Conservation (phyloP, 1,284 basidiomycete species). For the Malassezia yamatoensis region DNA sequence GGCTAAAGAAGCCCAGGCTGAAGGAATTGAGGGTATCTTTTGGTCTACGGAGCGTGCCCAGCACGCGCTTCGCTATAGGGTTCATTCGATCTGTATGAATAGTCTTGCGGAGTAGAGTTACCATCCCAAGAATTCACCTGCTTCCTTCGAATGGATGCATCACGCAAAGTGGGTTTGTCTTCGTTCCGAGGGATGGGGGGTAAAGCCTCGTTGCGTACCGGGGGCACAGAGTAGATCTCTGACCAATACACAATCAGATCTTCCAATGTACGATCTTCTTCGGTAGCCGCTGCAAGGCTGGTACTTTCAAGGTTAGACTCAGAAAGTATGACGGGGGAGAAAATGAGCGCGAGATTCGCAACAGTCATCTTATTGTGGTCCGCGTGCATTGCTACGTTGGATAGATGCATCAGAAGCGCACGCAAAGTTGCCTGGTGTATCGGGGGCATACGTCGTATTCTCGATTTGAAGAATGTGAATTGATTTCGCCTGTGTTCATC, state of each 20-base stretch:
- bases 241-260: constrained; percentile 36
- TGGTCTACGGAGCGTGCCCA: not conserved
- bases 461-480: constrained; percentile 38
- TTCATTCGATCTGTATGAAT: not conserved
- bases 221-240: constrained; percentile 23
- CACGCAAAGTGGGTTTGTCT: not conserved
- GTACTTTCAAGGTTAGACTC: constrained; percentile 38
- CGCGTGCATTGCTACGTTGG: constrained; percentile 60
- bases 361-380: constrained; percentile 88
- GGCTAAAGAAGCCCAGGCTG: constrained; percentile 17
- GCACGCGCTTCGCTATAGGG: not conserved
- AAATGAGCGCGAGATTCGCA: constrained; percentile 51
- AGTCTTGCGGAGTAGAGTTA: not conserved
- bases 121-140: constrained; percentile 1
- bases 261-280: constrained; percentile 42
- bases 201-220: not conserved
- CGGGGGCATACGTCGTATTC: constrained; percentile 52
- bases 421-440: constrained; percentile 83
- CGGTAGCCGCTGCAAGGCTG: constrained; percentile 37
- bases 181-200: not conserved
- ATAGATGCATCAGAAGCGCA: constrained; percentile 76
- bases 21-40: constrained; percentile 1
- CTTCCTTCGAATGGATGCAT: not conserved
- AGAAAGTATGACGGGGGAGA: constrained; percentile 40
- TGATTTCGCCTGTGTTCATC: constrained; percentile 57